A percentile compares a stretch with the other conserved stretches of the same genome.
Conservation (phyloP, 1,139 yeast species). For the Lipomyces yarrowii region DNA sequence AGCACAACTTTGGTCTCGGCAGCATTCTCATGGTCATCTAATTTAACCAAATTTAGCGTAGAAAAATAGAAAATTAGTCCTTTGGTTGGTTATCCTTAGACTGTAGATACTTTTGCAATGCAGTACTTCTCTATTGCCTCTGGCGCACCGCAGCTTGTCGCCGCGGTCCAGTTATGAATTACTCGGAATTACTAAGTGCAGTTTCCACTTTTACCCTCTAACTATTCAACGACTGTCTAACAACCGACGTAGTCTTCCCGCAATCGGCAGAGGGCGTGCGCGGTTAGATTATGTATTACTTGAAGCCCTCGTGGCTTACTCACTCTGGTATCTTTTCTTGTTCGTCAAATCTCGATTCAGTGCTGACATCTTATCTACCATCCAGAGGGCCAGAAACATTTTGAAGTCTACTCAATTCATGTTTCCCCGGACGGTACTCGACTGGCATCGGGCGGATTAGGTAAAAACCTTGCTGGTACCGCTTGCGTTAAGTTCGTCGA, state of each 20-base stretch:
- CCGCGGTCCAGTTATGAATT: too few relatives aligned
- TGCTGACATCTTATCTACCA: not conserved
- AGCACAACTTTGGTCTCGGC: too few relatives aligned
- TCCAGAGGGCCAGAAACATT: constrained; percentile 72
- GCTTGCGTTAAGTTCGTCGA: not conserved
- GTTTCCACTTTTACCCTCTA: not conserved
- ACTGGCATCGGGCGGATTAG: constrained; percentile 88
- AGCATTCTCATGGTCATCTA: not conserved
- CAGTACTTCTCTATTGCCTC: not conserved
- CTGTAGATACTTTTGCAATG: not conserved
- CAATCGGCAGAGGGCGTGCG: not conserved
- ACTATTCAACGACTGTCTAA: not conserved
- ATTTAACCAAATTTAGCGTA: not conserved
- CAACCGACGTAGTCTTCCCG: not conserved
- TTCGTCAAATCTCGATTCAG: not conserved
- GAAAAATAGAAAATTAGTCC: not conserved
- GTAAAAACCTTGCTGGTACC: constrained; percentile 32
- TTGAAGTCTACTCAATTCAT: constrained; percentile 83
- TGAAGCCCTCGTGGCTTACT: constrained; percentile 84
- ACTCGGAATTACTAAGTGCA: not conserved
- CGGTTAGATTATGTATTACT: constrained; percentile 59
- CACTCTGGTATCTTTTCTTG: constrained; percentile 56
- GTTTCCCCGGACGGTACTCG: constrained; percentile 81
- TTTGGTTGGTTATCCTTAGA: not conserved
- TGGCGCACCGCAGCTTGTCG: not conserved